Conservation (phyloP, 2,329 filamentous ascomycete genomes). For the Fusarium virguliforme region DNA sequence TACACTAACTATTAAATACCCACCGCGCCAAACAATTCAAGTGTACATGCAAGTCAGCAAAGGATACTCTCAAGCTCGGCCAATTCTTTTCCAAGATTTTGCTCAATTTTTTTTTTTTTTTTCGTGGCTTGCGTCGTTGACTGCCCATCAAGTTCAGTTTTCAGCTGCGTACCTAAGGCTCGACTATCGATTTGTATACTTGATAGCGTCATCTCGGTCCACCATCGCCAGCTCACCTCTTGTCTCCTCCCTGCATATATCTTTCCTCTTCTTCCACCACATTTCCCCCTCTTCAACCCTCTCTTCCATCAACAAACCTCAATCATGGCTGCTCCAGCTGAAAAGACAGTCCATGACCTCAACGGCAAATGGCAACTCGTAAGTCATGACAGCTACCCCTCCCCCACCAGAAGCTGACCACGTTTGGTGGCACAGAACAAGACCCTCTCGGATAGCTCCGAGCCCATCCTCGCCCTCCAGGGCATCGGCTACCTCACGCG, state of each 20-base stretch:
- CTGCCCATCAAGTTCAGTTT: neutral
- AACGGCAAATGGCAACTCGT: conserved; percentile 81
- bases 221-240: conserved; percentile 17
- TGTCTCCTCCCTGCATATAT: conserved; percentile 13
- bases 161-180: conserved; percentile 3
- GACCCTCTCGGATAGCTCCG: conserved; percentile 77
- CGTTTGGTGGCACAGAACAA: conserved; percentile 75
- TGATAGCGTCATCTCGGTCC: conserved; percentile 45
- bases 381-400: conserved; percentile 51
- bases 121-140: conserved; percentile 11
- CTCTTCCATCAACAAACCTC: conserved; percentile 14
- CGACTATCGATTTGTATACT: conserved; percentile 16
- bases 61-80: neutral
- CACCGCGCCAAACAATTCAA: neutral
- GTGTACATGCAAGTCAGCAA: neutral
- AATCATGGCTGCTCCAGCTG: conserved; percentile 80
- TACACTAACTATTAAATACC: neutral
- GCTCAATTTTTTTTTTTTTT: neutral
- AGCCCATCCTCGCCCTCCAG: conserved; percentile 80
- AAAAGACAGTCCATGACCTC: conserved; percentile 78
- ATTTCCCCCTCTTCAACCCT: neutral
- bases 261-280: conserved; percentile 8
- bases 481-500: conserved; percentile 80
- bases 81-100: neutral
- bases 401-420: conserved; percentile 25